A percentile compares a stretch with the other conserved stretches of the same genome.
Conservation (phyloP, 306 rosid species). For the Prosopis cineraria region DNA sequence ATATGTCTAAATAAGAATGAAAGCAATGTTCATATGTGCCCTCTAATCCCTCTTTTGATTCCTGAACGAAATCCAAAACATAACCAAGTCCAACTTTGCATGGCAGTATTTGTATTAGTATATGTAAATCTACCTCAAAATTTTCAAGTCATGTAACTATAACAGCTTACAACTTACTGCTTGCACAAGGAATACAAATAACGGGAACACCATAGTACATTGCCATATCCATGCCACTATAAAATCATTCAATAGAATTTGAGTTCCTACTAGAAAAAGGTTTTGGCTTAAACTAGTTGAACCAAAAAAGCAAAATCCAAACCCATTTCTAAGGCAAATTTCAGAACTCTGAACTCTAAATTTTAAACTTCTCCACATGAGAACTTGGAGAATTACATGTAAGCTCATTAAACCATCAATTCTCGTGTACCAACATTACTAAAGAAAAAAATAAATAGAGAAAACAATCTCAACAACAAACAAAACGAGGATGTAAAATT, state of each 20-base stretch:
- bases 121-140: neutral
- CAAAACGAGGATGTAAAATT: constrained; percentile 22
- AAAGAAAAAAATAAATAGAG: neutral
- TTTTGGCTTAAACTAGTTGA: neutral
- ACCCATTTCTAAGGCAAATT: constrained; percentile 14
- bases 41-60: neutral
- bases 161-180: neutral
- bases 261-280: neutral
- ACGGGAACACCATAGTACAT: neutral
- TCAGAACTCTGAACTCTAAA: neutral
- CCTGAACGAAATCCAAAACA: constrained; percentile 1
- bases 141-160: neutral
- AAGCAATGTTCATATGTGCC: neutral
- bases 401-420: constrained; percentile 25
- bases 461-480: constrained; percentile 15
- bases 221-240: neutral
- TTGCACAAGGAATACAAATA: neutral
- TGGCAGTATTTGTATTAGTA: neutral
- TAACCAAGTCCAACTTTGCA: neutral
- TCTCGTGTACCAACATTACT: constrained; percentile 15
- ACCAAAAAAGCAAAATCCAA: neutral
- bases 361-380: neutral
- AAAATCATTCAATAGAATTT: neutral
- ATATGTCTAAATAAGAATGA: neutral
- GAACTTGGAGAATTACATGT: neutral